A percentile compares a stretch with the other conserved stretches of the same genome.
These are phyloP conservation scores for Fagopyrum homotropicum DNA, from an alignment of 148 eudicot genomes.

Conservation along the genomic window DNA sequence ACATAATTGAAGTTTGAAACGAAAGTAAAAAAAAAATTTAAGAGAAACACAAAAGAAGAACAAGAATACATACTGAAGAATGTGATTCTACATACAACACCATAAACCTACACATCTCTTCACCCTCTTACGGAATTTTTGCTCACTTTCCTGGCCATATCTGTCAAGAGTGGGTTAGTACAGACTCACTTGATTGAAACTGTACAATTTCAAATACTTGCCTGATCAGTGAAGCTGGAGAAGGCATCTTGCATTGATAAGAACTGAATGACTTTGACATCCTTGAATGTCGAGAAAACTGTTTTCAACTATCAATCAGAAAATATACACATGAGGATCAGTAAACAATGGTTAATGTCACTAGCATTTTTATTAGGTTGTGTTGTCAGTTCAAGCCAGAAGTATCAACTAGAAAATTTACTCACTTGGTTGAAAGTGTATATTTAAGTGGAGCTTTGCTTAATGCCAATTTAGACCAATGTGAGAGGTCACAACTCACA, in stretches of 20 bases:
- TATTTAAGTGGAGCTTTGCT: no score
- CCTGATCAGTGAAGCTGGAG: conserved; percentile 69
- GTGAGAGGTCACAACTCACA: no score
- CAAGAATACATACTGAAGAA: conserved; percentile 15
- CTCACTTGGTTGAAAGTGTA: no score
- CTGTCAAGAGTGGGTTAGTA: neutral
- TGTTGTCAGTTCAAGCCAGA: no score
- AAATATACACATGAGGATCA: neutral
- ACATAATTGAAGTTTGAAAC: no score
- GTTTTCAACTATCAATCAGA: conserved; percentile 37
- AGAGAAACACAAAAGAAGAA: no score
- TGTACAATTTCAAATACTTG: conserved; percentile 13
- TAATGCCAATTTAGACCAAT: no score
- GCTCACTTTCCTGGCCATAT: conserved; percentile 43
- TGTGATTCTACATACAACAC: conserved; percentile 68
- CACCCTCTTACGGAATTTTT: conserved; percentile 62
- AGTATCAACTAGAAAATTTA: no score
- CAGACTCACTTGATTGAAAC: neutral
- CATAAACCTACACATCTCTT: conserved; percentile 66
- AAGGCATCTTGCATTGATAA: conserved; percentile 77
- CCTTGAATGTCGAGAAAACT: conserved; percentile 49
- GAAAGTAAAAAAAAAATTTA: no score
- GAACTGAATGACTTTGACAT: conserved; percentile 76
- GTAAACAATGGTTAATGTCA: neutral
- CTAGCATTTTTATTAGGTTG: neutral